Conservation (phyloP, 306 rosid genomes). For the Sophora flavescens region DNA sequence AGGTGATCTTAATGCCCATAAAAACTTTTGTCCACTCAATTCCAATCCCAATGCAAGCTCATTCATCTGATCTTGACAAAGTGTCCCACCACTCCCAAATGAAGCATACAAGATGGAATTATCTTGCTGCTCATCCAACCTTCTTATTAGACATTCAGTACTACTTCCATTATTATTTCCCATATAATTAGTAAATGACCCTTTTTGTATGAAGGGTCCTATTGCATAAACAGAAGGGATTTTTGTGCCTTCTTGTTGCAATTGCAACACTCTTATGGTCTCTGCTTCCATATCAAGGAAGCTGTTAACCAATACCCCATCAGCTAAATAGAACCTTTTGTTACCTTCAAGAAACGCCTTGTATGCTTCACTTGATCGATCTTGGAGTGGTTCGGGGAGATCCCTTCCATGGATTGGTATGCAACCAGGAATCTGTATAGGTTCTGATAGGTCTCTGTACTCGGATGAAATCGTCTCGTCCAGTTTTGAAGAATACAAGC, state of each 20-base stretch:
- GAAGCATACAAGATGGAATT: not conserved
- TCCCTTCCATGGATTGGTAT: not conserved
- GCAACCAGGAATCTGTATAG: not conserved
- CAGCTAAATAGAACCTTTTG: conserved; percentile 3
- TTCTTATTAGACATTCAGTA: not conserved
- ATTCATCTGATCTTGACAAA: not conserved
- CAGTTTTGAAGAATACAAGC: not conserved
- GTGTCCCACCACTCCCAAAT: not conserved
- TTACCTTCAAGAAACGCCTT: not conserved
- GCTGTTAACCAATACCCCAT: conserved; percentile 25
- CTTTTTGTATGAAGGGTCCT: conserved; percentile 44
- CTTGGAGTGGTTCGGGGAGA: conserved; percentile 4
- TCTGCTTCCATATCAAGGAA: conserved; percentile 26
- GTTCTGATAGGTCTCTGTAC: not conserved
- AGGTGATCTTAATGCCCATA: conserved; percentile 33
- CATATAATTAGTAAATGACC: not conserved
- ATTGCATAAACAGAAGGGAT: conserved; percentile 30
- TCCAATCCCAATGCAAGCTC: conserved; percentile 23
- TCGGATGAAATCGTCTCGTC: not conserved
- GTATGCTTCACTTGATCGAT: conserved; percentile 2
- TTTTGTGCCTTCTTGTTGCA: not conserved
- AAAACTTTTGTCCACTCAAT: conserved; percentile 30
- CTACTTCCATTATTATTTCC: not conserved
- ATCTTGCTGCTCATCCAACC: conserved; percentile 25
- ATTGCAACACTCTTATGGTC: not conserved